Percentiles rank a stretch among this genome's conserved stretches.
Evolutionary conservation across 768 basidiomycete species (phyloP).

Genomic region (Suillus bovinus): DNA sequence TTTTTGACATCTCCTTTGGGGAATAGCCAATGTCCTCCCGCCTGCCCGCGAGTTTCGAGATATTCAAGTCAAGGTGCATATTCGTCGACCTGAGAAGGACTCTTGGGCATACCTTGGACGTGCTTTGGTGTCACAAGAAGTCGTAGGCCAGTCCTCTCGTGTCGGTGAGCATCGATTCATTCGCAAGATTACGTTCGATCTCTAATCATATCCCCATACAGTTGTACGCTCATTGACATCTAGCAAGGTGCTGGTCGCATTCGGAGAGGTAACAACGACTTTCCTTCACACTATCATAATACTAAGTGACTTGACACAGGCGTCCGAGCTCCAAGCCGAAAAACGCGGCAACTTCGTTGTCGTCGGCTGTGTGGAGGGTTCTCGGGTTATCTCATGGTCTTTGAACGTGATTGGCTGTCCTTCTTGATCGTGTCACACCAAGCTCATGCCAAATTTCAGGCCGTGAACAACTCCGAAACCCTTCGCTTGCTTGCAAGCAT

Average conservation of each 20-base stretch:
- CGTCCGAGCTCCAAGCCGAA: constrained; percentile 77
- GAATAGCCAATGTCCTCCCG: constrained; percentile 6
- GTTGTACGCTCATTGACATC: constrained; percentile 52
- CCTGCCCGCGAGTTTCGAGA: constrained; percentile 65
- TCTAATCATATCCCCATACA: constrained; percentile 15
- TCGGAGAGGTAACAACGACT: constrained; percentile 55
- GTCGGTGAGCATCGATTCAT: constrained; percentile 56
- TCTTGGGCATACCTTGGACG: constrained; percentile 82
- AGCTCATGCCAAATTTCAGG: constrained; percentile 42
- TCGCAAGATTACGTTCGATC: constrained; percentile 2
- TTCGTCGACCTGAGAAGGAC: constrained; percentile 75
- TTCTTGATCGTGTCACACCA: constrained; percentile 11
- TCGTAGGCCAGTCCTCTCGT: constrained; percentile 73
- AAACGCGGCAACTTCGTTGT: constrained; percentile 88
- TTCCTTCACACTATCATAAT: not conserved
- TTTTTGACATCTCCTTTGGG: constrained; percentile 3
- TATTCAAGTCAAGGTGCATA: constrained; percentile 83
- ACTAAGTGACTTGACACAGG: constrained; percentile 34
- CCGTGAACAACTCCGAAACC: constrained; percentile 81
- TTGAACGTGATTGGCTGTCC: constrained; percentile 56
- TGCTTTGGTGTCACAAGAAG: constrained; percentile 73
- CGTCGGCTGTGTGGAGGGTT: constrained; percentile 73
- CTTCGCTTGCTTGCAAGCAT: constrained; percentile 80
- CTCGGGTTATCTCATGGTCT: constrained; percentile 81
- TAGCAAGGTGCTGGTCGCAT: constrained; percentile 67